Conservation (phyloP, 2,329 filamentous ascomycete species). For the Keithomyces neogunnii region DNA sequence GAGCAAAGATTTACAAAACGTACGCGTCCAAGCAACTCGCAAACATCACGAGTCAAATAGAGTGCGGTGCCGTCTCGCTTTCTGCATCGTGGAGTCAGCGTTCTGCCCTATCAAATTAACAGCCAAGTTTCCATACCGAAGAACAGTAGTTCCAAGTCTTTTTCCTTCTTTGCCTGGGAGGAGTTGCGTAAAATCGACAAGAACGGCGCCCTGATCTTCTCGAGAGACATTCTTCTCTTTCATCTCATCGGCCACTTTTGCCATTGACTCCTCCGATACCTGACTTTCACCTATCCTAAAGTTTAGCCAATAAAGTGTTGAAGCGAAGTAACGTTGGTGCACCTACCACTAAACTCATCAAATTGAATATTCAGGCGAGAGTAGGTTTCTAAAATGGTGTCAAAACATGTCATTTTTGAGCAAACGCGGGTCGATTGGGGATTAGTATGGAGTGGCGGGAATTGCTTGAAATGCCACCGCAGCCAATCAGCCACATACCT, state of each 20-base stretch:
- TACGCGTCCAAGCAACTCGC: slow-evolving; percentile 57
- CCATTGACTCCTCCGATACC: slow-evolving; percentile 60
- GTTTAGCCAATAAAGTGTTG: neutral
- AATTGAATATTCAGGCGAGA: slow-evolving; percentile 63
- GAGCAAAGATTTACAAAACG: slow-evolving; percentile 1
- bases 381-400: slow-evolving; percentile 43
- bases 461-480: too few relatives aligned
- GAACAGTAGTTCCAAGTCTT: slow-evolving; percentile 60
- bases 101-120: too few relatives aligned
- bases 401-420: neutral
- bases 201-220: slow-evolving; percentile 62
- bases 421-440: neutral
- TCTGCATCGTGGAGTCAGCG: slow-evolving; percentile 5
- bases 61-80: slow-evolving; percentile 69
- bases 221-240: slow-evolving; percentile 56
- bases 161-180: slow-evolving; percentile 59
- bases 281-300: slow-evolving; percentile 59
- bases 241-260: slow-evolving; percentile 51
- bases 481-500: slow-evolving; percentile 10
- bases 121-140: slow-evolving; percentile 33
- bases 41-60: slow-evolving; percentile 72
- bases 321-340: neutral
- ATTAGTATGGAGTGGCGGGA: too few relatives aligned
- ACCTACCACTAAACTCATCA: slow-evolving; percentile 47
- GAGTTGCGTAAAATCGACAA: slow-evolving; percentile 64